Evolutionary conservation across 139 green algal species (phyloP).

Genomic region (Chlorella sp.): DNA sequence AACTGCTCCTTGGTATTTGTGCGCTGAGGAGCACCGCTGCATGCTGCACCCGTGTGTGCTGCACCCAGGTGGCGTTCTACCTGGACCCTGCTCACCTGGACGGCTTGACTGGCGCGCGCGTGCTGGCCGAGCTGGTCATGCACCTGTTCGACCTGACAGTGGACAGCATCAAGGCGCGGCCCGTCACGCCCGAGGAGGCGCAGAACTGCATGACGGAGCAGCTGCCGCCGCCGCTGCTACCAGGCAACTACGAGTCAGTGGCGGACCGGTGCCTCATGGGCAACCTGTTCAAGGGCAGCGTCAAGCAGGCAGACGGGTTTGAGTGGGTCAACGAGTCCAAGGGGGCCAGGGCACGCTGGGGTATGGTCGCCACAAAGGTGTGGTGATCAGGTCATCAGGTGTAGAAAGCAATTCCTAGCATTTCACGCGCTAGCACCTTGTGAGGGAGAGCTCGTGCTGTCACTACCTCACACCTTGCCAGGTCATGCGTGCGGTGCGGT

Average conservation of each 20-base stretch:
- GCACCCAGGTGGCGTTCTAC: not conserved
- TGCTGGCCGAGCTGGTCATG: not conserved
- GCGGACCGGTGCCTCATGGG: slow-evolving; percentile 16
- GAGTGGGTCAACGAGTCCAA: slow-evolving; percentile 15
- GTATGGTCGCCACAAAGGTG: not conserved
- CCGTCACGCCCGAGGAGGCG: not conserved
- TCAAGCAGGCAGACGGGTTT: not conserved
- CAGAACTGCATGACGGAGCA: too few species aligned
- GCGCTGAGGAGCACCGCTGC: not conserved
- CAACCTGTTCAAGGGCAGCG: not conserved
- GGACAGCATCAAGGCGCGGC: not conserved
- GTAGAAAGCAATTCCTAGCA: too few species aligned
- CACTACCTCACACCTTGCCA: too few species aligned
- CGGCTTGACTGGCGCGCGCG: not conserved
- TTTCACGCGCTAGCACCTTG: too few species aligned
- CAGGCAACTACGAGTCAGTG: slow-evolving; percentile 11
- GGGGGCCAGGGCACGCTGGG: not conserved
- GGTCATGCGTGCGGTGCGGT: too few species aligned
- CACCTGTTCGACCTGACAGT: not conserved
- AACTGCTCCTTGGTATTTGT: not conserved
- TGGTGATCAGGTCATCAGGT: too few species aligned
- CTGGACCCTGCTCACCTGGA: not conserved
- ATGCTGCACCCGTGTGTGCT: not conserved
- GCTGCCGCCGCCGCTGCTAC: slow-evolving; percentile 9
- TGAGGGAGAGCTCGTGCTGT: too few species aligned